These are phyloP conservation scores for Nemophila menziesii DNA, from an alignment of 257 asterid species.

Conservation along the genomic window DNA sequence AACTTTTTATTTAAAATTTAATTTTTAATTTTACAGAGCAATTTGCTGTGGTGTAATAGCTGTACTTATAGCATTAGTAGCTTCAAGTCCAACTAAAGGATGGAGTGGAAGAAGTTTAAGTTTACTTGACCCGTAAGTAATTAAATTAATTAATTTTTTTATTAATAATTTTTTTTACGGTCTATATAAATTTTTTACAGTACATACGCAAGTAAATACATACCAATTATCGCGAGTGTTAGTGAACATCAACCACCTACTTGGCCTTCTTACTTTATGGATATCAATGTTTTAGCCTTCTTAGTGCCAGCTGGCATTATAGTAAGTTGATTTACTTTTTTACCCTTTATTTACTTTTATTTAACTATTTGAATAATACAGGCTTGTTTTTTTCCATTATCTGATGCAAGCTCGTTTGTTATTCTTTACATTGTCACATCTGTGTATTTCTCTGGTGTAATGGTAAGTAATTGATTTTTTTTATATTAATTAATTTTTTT, in stretches of 20 bases:
- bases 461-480: no score
- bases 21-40: conserved; percentile 42
- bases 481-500: no score
- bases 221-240: conserved; percentile 98
- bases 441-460: conserved; percentile 97
- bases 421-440: conserved; percentile 92
- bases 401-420: conserved; percentile 97
- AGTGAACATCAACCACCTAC: conserved; percentile 99
- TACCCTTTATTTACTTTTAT: not conserved
- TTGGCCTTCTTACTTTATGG: conserved; percentile 99
- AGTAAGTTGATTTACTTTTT: conserved; percentile 37
- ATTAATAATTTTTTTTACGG: not conserved
- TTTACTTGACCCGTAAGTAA: conserved; percentile 94
- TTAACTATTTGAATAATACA: conserved; percentile 28
- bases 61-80: conserved; percentile 75
- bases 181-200: conserved; percentile 36
- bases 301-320: conserved; percentile 97
- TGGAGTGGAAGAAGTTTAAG: conserved; percentile 99
- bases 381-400: conserved; percentile 96
- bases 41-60: conserved; percentile 64
- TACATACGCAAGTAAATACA: conserved; percentile 98
- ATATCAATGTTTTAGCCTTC: conserved; percentile 89
- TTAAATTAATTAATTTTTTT: not conserved
- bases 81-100: conserved; percentile 98
- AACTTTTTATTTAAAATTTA: not conserved